These are phyloP conservation scores for Trypanosoma theileri DNA, from an alignment of 208 protist genomes.

Conservation along the genomic window DNA sequence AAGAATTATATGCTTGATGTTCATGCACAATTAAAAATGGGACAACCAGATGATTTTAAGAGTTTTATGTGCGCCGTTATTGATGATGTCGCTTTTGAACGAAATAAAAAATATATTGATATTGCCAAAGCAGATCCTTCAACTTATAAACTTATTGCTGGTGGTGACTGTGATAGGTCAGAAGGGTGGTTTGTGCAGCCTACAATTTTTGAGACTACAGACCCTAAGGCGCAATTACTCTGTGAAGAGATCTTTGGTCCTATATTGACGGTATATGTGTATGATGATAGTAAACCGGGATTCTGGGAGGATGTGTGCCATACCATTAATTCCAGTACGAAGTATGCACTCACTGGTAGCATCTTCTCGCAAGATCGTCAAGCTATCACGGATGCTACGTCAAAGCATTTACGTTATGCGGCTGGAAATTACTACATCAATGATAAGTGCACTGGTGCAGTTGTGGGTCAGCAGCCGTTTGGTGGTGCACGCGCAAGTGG, in stretches of 20 bases:
- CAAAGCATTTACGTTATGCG: conserved; percentile 74
- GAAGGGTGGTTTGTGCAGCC: conserved; percentile 95
- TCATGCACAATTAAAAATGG: conserved; percentile 93
- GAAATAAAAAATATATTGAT: conserved; percentile 94
- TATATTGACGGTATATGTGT: conserved; percentile 95
- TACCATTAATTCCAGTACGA: conserved; percentile 84
- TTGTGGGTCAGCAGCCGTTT: conserved; percentile 99
- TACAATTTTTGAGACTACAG: conserved; percentile 93
- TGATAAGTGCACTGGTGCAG: conserved; percentile 97
- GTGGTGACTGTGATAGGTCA: conserved; percentile 72
- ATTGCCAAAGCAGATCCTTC: conserved; percentile 80
- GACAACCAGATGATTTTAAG: conserved; percentile 88
- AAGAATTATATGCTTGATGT: conserved; percentile 79
- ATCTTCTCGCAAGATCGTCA: conserved; percentile 91
- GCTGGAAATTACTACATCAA: conserved; percentile 98
- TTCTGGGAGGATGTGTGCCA: conserved; percentile 87
- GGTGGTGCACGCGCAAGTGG: conserved; percentile 91
- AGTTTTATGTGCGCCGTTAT: conserved; percentile 97
- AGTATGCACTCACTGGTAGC: conserved; percentile 93
- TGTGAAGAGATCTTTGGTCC: conserved; percentile 98
- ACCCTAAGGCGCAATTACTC: conserved; percentile 90
- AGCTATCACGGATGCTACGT: conserved; percentile 55
- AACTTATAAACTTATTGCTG: conserved; percentile 72
- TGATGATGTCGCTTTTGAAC: conserved; percentile 92
- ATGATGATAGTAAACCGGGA: conserved; percentile 87